Evolutionary conservation across 345 rosid species (phyloP), one percentile per base, ranked within the genome.

Genomic region (Ricinus communis): DNA sequence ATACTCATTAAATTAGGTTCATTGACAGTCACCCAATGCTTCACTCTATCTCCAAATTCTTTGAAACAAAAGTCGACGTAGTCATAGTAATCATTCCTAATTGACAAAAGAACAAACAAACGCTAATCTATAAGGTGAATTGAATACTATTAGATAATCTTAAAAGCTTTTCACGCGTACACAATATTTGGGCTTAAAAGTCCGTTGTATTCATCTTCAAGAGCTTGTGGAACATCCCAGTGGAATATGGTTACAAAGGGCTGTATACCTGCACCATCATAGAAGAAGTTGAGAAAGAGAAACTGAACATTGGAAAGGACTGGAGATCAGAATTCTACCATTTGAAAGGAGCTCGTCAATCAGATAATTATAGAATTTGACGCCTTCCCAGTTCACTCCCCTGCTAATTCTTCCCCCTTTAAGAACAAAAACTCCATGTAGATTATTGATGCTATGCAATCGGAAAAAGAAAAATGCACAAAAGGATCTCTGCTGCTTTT

Each of bases 201-300:
- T 16, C 79, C 70, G 15, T 63, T 69, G 22, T 75, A 75, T 46
- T 75, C 65, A 11, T 75, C 74, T 25, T 63, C 74, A 24, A 70
- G 74, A 8, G 59, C 70, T 64, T 70, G 79, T n/a, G 79, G 79
- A 55, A n/a, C 6, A 69, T 75, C 79, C 53, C 58, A 75, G 28
- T 75, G 74, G n/a, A 63, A 22, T 13, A 75, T 9, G 8, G 79
- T 75, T 14, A 75, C 74, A 18, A 75, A 56, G 2, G 79, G 79
- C 30, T 70, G 53, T 54, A 70, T 62, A 53, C 61, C 79, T 75
- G 62, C 10, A 1, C 15, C 8, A 54, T 60, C 25, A 36, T 5
- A 33, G 16, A 8, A 9, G 7, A 40, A 33, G 22, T 33, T 38
- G 54, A 10, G 0, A 53, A 33, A 11, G n/a, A 36, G 21, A 24